Base-by-base conservation (phyloP, 495 filamentous ascomycete species). In the Neurospora discreta region DNA sequence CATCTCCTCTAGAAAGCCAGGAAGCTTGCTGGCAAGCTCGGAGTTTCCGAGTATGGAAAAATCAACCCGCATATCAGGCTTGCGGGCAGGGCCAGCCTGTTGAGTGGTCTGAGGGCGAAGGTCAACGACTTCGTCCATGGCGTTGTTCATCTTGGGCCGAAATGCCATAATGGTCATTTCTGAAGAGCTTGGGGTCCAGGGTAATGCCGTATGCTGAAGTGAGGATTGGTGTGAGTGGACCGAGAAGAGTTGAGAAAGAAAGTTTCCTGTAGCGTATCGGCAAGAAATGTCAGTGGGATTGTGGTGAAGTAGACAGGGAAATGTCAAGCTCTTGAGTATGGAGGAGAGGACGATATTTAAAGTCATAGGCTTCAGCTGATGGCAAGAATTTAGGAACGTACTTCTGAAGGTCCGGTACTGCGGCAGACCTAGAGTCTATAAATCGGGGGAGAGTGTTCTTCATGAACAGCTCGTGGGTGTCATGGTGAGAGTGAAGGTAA, bases 1-100 rank as follows among this genome's bases (percentile, higher is more conserved):
- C 1, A 80, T 44, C 71, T 78, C 76, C 13, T 75, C 74, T 5
- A 80, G 68, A 46, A 80, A 80, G 46, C 75, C 76, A 9, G 78
- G 78, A 15, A 80, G 68, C 0, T 39, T 69, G 39, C 65, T 23
- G 39, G 77, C 30, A 4, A 80, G 74, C 36, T 74, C 77, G 15
- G 77, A 77, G 44, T 44, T 39, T 1, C 74, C 75, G 13, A 80
- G 73, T 71, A 73, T 74, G 1, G 46, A 30, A 10, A 74, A 73
- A 39, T 80, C 77, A 7, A 80, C 72, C 3, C 75, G 72, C 77
- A 78, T 79, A 23, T 68, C 36, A 7, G 76, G 72, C 70, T 77
- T 70, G 23, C 39, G 20, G 8, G 69, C 42, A 72, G 72, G 13
- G 42, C 39, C 39, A 42, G 67, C 33, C 33, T 36, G 8, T 60